phyloP scores from a whole-genome alignment of 148 eudicot genomes.

The Vaccinium corymbosum region DNA sequence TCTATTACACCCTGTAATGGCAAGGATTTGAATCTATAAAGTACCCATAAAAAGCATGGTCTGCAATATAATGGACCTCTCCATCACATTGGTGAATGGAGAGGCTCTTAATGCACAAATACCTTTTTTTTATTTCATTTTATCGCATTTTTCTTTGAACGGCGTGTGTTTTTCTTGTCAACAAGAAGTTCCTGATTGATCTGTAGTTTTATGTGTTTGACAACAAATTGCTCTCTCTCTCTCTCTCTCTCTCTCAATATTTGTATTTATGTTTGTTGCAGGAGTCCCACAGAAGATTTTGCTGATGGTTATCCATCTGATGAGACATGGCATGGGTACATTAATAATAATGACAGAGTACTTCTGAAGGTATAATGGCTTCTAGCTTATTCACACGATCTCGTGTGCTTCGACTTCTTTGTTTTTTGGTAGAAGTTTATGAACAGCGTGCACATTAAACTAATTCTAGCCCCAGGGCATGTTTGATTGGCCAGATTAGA shows the following conservation, averaged over 20 bases:
- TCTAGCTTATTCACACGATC: background rate
- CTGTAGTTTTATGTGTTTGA: background rate
- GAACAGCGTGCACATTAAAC: background rate
- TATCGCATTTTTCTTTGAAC: background rate
- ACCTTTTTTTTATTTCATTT: background rate
- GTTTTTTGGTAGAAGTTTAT: background rate
- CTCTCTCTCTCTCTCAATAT: background rate
- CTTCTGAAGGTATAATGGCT: conserved; percentile 39
- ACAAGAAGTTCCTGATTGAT: background rate
- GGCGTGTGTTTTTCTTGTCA: background rate
- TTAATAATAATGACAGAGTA: conserved; percentile 50
- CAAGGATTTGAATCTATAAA: background rate
- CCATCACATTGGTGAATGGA: background rate
- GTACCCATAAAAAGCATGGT: background rate
- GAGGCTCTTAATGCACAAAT: background rate
- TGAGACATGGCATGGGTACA: conserved; percentile 55
- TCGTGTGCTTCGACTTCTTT: background rate
- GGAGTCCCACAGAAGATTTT: conserved; percentile 60
- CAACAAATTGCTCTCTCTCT: background rate
- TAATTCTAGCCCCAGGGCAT: background rate
- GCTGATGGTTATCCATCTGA: conserved; percentile 49
- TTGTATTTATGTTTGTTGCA: conserved; percentile 16
- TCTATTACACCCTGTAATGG: background rate
- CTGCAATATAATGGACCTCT: background rate
- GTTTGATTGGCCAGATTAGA: background rate